A percentile compares a stretch with the other conserved stretches of the same genome.
phyloP scores from a whole-genome alignment of 148 eudicot species.

The Heliosperma pusillum region DNA sequence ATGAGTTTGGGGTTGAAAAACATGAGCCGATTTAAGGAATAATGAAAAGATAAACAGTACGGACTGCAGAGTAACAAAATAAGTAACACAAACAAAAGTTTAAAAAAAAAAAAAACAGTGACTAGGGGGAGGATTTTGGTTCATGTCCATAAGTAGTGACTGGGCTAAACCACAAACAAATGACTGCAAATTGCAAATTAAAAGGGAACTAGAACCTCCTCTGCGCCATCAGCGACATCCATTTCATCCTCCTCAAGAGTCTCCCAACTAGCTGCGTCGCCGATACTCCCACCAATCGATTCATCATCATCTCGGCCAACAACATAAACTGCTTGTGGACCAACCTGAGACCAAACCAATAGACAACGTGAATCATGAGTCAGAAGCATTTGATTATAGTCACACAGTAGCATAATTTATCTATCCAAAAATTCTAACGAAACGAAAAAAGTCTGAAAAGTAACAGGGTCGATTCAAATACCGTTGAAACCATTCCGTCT shows the following conservation, averaged over 20 bases:
- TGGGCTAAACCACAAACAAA: constrained; percentile 11
- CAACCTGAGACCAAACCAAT: constrained; percentile 62
- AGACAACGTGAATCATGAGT: constrained; percentile 32
- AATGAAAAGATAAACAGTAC: background rate
- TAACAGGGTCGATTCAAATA: constrained; percentile 27
- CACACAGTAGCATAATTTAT: constrained; percentile 1
- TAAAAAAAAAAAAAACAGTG: background rate
- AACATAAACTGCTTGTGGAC: constrained; percentile 98
- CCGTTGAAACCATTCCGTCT: constrained; percentile 90
- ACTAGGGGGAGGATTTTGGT: background rate
- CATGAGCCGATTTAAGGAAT: background rate
- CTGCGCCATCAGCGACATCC: constrained; percentile 45
- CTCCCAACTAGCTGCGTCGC: constrained; percentile 98
- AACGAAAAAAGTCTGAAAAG: background rate
- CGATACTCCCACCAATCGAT: constrained; percentile 75
- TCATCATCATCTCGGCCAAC: constrained; percentile 97
- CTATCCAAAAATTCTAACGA: background rate
- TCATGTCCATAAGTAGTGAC: background rate
- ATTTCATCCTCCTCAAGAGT: constrained; percentile 83
- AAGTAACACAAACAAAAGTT: background rate
- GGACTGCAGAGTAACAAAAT: background rate
- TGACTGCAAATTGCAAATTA: background rate
- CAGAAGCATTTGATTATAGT: constrained; percentile 5
- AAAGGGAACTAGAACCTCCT: constrained; percentile 39
- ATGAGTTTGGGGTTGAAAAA: background rate